These are phyloP conservation scores for Sclerotiophoma versabilis DNA, from an alignment of 2,329 filamentous ascomycete species.

Conservation along the genomic window DNA sequence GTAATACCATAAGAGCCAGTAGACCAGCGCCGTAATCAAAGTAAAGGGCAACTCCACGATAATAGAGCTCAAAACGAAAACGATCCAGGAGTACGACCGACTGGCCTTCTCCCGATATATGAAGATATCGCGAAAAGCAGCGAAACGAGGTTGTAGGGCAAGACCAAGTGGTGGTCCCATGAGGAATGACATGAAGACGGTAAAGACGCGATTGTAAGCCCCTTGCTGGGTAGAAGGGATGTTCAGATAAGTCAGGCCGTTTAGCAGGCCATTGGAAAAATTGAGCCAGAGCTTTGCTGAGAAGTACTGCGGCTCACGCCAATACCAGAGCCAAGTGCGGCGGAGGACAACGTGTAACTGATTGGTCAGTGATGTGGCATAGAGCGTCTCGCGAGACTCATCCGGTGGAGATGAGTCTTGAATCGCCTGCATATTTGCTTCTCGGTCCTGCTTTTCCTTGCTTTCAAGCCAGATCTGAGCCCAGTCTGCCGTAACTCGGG, in stretches of 20 bases:
- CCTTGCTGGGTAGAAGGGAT: slow-evolving; percentile 31
- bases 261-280: slow-evolving; percentile 29
- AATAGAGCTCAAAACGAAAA: slow-evolving; percentile 73
- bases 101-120: slow-evolving; percentile 66
- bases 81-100: slow-evolving; percentile 76
- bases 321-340: slow-evolving; percentile 30
- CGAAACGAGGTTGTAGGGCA: slow-evolving; percentile 54
- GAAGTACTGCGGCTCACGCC: slow-evolving; percentile 32
- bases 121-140: slow-evolving; percentile 56
- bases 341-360: slow-evolving; percentile 30
- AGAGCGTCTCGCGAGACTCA: slow-evolving; percentile 45
- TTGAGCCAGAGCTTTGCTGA: slow-evolving; percentile 35
- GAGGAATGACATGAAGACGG: slow-evolving; percentile 58
- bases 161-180: slow-evolving; percentile 49
- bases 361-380: slow-evolving; percentile 28
- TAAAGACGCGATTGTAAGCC: slow-evolving; percentile 54
- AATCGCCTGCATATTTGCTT: slow-evolving; percentile 45
- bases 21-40: slow-evolving; percentile 65
- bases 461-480: slow-evolving; percentile 49
- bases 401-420: slow-evolving; percentile 42
- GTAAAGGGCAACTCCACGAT: slow-evolving; percentile 73
- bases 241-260: slow-evolving; percentile 34
- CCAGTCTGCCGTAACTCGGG: slow-evolving; percentile 32
- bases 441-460: slow-evolving; percentile 46
- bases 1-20: slow-evolving; percentile 73